Evolutionary conservation across 352 stramenopile species (phyloP), one percentile per base, ranked within the genome.

Genomic region (Pythium aphanidermatum): DNA sequence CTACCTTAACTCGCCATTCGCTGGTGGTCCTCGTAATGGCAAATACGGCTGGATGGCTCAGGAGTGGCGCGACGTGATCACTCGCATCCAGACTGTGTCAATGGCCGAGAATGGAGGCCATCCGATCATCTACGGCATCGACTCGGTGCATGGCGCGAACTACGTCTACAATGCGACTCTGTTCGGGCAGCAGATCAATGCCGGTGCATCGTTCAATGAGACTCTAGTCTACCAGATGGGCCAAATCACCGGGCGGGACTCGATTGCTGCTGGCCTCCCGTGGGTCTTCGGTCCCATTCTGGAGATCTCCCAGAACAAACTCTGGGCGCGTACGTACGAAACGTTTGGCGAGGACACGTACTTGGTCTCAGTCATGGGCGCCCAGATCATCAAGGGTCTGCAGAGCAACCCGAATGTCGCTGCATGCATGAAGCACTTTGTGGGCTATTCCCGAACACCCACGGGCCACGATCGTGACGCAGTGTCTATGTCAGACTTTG

Each of bases 211-310:
- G 9, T 95, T 92, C 61, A 87, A 92, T 57, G 33, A 52, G 16
- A 57, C 61, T 1, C 39, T 84, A 5, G 70, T 85, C 2, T 42
- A 51, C 10, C 20, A 65, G 21, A 71, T 78, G 19, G 83, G 75
- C 8, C 44, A 55, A 30, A 65, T 80, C 43, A 76, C 68, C 10
- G 76, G 60, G 26, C 55, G 60, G 4, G 83, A 95, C 58, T 91
- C 74, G 1, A 52, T 54, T 14, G 70, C 72, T 12, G 75, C 69
- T 9, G 83, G 76, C 2, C 76, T 95, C 24, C 51, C 58, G 17
- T 95, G 83, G 83, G 60, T 89, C 21, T 95, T 92, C 66, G 66
- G 61, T 27, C 83, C 83, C 3, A 74, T 92, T n/a, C 45, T 95
- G 19, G 77, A 76, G 23, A 73, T 83, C 46, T 66, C 83, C 34